Conservation (phyloP, 2,329 filamentous ascomycete species). For the Cercospora sesami region DNA sequence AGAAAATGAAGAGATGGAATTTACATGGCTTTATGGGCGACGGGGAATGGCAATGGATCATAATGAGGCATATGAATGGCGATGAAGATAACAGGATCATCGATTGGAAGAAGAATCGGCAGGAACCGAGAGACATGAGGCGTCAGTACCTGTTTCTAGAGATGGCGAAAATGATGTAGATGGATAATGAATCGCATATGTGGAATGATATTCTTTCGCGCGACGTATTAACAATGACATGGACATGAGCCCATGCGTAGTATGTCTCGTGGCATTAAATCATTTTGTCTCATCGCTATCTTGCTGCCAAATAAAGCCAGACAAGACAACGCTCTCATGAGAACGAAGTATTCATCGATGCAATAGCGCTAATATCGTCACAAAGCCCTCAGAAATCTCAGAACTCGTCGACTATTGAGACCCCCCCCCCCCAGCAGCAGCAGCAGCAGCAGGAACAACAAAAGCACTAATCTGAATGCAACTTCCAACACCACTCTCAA, state of each 20-base stretch:
- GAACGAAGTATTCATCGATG: neutral
- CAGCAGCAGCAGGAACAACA: constrained; percentile 1
- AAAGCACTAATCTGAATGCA: constrained; percentile 1
- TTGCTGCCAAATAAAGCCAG: neutral
- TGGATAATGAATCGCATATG: neutral
- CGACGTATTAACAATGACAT: neutral
- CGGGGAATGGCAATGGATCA: neutral
- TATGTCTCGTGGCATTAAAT: neutral
- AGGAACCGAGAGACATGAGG: neutral
- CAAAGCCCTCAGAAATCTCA: neutral
- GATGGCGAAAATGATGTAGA: neutral
- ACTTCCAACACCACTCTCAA: neutral
- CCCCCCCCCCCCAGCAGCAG: neutral
- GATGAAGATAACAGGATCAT: neutral
- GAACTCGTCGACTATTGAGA: neutral
- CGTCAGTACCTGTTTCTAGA: neutral
- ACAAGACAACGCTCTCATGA: neutral
- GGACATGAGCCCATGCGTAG: neutral
- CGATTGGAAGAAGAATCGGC: neutral
- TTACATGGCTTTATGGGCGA: neutral
- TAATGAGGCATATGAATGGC: neutral
- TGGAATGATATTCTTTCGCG: neutral
- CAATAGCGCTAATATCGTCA: neutral
- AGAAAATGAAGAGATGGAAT: neutral
- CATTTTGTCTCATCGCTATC: neutral